Percentiles rank a stretch among this genome's conserved stretches.
phyloP scores from a whole-genome alignment of 352 stramenopile genomes.

The Pythium folliculosum region DNA sequence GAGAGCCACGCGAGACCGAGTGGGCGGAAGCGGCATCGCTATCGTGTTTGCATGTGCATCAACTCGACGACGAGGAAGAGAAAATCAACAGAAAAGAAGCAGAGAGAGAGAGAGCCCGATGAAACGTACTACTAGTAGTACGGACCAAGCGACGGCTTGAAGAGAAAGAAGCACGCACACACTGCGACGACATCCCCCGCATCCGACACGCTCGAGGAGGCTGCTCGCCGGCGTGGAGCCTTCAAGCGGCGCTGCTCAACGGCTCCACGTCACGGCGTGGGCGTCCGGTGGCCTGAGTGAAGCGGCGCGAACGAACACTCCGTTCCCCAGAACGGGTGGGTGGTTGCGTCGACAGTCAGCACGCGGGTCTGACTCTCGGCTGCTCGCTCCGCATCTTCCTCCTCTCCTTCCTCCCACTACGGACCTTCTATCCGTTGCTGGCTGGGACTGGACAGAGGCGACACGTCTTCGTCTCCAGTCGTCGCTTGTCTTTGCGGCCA shows the following conservation, averaged over 20 bases:
- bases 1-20: slow-evolving; percentile 1
- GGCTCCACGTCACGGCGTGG: not conserved
- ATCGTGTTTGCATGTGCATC: slow-evolving; percentile 5
- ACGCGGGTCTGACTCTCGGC: slow-evolving; percentile 14
- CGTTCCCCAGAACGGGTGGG: slow-evolving; percentile 1
- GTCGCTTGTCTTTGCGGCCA: slow-evolving; percentile 28
- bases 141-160: slow-evolving; percentile 27
- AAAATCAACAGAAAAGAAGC: slow-evolving; percentile 13
- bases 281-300: not conserved
- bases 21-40: slow-evolving; percentile 4
- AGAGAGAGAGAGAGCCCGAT: slow-evolving; percentile 6
- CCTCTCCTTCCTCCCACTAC: slow-evolving; percentile 2
- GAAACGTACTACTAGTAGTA: no score
- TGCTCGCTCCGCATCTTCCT: slow-evolving; percentile 12
- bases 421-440: slow-evolving; percentile 31
- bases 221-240: not conserved
- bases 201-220: not conserved
- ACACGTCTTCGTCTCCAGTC: slow-evolving; percentile 11
- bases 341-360: slow-evolving; percentile 3
- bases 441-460: slow-evolving; percentile 8
- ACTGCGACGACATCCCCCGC: not conserved
- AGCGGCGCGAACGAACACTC: not conserved
- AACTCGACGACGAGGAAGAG: slow-evolving; percentile 12
- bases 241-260: not conserved
- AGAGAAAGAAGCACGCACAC: slow-evolving; percentile 26